These are phyloP conservation scores for Veloboletus limbatus DNA, from an alignment of 1,284 basidiomycete genomes.

Conservation along the genomic window DNA sequence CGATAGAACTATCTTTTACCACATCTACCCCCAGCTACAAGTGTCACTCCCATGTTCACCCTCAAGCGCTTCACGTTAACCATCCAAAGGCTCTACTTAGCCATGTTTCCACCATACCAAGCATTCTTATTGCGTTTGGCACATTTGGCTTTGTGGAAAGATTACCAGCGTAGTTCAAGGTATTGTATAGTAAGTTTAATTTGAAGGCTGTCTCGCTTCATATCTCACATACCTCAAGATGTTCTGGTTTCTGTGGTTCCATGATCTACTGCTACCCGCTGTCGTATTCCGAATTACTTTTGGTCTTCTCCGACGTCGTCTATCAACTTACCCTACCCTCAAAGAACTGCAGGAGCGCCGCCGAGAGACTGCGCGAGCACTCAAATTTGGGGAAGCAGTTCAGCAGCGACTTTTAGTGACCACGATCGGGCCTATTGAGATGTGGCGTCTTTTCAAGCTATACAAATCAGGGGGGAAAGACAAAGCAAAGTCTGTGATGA, in stretches of 20 bases:
- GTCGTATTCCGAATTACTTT: conserved; percentile 48
- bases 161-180: conserved; percentile 43
- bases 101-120: conserved; percentile 48
- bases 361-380: conserved; percentile 45
- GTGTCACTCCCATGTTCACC: conserved; percentile 46
- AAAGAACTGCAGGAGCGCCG: conserved; percentile 52
- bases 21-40: conserved; percentile 41
- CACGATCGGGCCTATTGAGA: conserved; percentile 49
- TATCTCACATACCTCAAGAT: conserved; percentile 36
- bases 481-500: conserved; percentile 26
- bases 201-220: not conserved
- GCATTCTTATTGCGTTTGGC: conserved; percentile 41
- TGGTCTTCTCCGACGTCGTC: conserved; percentile 45
- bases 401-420: conserved; percentile 45
- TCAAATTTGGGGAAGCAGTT: conserved; percentile 51
- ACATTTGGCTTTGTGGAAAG: conserved; percentile 54
- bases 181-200: conserved; percentile 49
- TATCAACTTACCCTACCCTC: conserved; percentile 55
- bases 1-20: conserved; percentile 45
- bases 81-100: conserved; percentile 53
- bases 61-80: conserved; percentile 52
- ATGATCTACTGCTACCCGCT: conserved; percentile 53
- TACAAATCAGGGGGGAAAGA: conserved; percentile 31
- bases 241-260: conserved; percentile 65
- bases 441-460: conserved; percentile 50